Base-by-base conservation (phyloP, 176 grass and related monocot genomes). In the bread wheat (Triticum aestivum) region DNA sequence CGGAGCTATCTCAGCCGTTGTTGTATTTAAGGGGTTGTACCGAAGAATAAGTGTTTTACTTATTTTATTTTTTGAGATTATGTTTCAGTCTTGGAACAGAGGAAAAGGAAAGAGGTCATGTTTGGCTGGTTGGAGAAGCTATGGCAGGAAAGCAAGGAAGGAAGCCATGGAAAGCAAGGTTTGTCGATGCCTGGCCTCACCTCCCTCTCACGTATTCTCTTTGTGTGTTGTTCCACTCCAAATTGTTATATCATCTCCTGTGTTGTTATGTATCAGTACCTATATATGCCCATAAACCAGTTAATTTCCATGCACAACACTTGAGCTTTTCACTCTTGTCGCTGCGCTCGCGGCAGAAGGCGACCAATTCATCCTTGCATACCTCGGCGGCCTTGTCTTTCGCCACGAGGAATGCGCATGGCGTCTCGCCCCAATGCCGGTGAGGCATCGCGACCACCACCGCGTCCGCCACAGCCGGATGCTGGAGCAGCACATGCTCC, bases 171-270 rank as follows among this genome's bases (percentile, higher is more conserved):
- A 29, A 29, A 74, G 69, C 67, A 62, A 62, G 68, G 67, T 61
- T 78, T 61, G 56, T 70, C 85, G 65, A 73, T 64, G 20, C 8
- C 29, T 63, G n/a, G 8, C 65, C 34, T 77, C 52, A 38, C 9
- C 47, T 78, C 54, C 51, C 14, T 71, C 54, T 87, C 88, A 90
- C 85, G 88, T 90, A 83, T 88, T 90, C 91, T 86, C 17, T 44
- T 5, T 44, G 41, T 42, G 41, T 42, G 41, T 42, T 44, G 38
- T 44, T 9, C 41, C 39, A 71, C 20, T 41, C 20, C 11, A 41
- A 71, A 23, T 21, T 38, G 37, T 33, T 34, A 21, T 30, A 10
- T 26, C 41, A 42, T 42, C 41, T 45, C 58, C 34, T 33, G 41
- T 12, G 44, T 68, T 78, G 17, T 58, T 82, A 42, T 69, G 4